Evolutionary conservation across 768 basidiomycete species (phyloP).

Genomic region (Lyophyllum semitale): DNA sequence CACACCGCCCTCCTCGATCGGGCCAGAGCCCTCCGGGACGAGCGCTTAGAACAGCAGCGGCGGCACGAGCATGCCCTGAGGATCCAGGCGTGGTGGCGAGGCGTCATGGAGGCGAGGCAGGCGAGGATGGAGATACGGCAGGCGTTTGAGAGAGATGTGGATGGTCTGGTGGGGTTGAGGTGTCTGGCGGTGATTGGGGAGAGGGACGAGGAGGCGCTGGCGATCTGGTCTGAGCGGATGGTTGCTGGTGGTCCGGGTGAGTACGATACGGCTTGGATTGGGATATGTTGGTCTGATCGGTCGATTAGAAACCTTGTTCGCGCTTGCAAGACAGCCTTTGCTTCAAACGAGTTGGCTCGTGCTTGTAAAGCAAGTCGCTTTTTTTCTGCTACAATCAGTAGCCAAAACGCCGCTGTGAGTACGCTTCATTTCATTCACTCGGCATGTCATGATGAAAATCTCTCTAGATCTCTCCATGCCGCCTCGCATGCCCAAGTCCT

Average conservation of each 20-base stretch:
- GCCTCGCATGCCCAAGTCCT: constrained; percentile 52
- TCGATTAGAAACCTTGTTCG: constrained; percentile 39
- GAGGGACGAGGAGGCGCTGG: constrained; percentile 47
- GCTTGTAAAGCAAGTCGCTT: constrained; percentile 49
- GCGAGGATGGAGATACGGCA: constrained; percentile 47
- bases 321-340: constrained; percentile 37
- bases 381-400: constrained; percentile 55
- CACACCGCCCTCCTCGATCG: constrained; percentile 60
- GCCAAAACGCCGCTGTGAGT: constrained; percentile 54
- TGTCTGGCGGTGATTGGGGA: constrained; percentile 63
- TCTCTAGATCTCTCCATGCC: constrained; percentile 48
- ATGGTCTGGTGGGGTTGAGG: constrained; percentile 57
- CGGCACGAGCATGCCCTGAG: constrained; percentile 58
- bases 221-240: constrained; percentile 46
- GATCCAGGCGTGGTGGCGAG: constrained; percentile 76
- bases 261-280: background rate
- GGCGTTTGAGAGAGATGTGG: constrained; percentile 54
- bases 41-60: constrained; percentile 56
- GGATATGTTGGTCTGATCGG: background rate
- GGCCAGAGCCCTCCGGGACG: constrained; percentile 60
- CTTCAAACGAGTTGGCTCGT: constrained; percentile 55
- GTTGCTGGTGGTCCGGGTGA: constrained; percentile 30
- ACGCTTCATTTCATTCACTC: background rate
- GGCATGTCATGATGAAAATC: background rate
- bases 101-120: constrained; percentile 38